A percentile compares a stretch with the other conserved stretches of the same genome.
Conservation (phyloP, 192 early-diverging fungal genomes). For the Cetraspora pellucida region DNA sequence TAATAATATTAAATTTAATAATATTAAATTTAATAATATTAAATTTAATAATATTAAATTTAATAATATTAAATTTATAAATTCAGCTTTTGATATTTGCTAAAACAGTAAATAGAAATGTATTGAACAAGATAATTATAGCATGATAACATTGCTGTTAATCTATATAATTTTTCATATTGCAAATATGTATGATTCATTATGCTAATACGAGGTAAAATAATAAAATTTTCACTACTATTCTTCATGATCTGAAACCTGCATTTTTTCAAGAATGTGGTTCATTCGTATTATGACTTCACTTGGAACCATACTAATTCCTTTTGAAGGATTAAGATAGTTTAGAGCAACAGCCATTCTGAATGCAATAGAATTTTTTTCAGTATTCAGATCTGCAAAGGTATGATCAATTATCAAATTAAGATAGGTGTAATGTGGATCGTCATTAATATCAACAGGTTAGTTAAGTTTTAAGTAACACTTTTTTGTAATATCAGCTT, state of each 20-base stretch:
- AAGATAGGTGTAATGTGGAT: slow-evolving; percentile 2
- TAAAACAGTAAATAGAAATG: too few species aligned
- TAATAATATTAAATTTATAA: too few species aligned
- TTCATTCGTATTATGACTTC: background rate
- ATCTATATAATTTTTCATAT: too few species aligned
- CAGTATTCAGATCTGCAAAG: background rate
- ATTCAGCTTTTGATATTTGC: too few species aligned
- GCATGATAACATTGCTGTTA: too few species aligned
- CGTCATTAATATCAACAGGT: background rate
- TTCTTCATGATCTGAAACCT: background rate
- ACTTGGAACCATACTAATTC: background rate
- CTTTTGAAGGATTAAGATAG: slow-evolving; percentile 9
- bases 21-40: too few species aligned
- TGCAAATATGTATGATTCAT: too few species aligned
- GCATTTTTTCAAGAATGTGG: background rate
- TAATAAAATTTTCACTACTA: too few species aligned
- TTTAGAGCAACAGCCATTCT: background rate
- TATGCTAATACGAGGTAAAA: too few species aligned
- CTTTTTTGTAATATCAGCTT: background rate
- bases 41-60: too few species aligned
- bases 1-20: too few species aligned
- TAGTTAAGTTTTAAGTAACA: background rate
- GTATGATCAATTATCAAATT: background rate
- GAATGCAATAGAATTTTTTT: background rate
- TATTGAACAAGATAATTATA: too few species aligned